phyloP scores from a whole-genome alignment of 352 stramenopile genomes.

The Phytophthora tubulina region DNA sequence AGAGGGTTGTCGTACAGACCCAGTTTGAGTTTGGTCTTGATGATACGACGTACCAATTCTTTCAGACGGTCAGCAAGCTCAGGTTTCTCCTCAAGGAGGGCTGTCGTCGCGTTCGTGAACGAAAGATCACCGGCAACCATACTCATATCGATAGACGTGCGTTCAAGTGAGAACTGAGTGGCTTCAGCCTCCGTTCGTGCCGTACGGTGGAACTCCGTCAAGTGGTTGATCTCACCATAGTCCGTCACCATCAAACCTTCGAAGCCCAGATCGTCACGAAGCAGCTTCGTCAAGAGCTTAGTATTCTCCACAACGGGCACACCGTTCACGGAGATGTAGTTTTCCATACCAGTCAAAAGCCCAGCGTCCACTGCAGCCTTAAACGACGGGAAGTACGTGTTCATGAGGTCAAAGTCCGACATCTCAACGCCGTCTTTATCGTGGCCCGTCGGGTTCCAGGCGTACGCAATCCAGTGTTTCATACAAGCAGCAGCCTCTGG shows the following conservation, averaged over 20 bases:
- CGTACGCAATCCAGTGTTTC: slow-evolving; percentile 88
- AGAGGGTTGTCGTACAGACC: slow-evolving; percentile 65
- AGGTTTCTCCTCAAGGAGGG: slow-evolving; percentile 38
- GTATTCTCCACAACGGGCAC: slow-evolving; percentile 84
- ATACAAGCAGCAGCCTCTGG: slow-evolving; percentile 69
- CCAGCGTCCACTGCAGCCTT: slow-evolving; percentile 69
- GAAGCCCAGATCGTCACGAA: slow-evolving; percentile 79
- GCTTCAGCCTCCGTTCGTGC: slow-evolving; percentile 5
- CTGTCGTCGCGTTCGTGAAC: slow-evolving; percentile 52
- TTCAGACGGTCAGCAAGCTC: slow-evolving; percentile 44
- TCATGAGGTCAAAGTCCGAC: slow-evolving; percentile 68
- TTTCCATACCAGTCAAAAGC: slow-evolving; percentile 89
- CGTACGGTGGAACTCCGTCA: slow-evolving; percentile 56
- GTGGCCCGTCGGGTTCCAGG: slow-evolving; percentile 69
- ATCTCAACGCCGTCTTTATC: slow-evolving; percentile 74
- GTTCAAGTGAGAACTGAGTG: slow-evolving; percentile 51
- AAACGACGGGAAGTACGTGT: slow-evolving; percentile 74
- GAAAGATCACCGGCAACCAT: slow-evolving; percentile 56
- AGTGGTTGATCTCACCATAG: slow-evolving; percentile 90
- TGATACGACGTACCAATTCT: slow-evolving; percentile 53
- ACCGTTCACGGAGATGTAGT: slow-evolving; percentile 90
- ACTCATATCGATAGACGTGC: slow-evolving; percentile 69
- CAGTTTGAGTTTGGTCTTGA: slow-evolving; percentile 66
- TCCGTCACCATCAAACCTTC: slow-evolving; percentile 90
- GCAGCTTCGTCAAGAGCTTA: slow-evolving; percentile 64